A percentile compares a stretch with the other conserved stretches of the same genome.
These are phyloP conservation scores for Cupressus sempervirens DNA, from an alignment of 75 land plant species.

Conservation along the genomic window DNA sequence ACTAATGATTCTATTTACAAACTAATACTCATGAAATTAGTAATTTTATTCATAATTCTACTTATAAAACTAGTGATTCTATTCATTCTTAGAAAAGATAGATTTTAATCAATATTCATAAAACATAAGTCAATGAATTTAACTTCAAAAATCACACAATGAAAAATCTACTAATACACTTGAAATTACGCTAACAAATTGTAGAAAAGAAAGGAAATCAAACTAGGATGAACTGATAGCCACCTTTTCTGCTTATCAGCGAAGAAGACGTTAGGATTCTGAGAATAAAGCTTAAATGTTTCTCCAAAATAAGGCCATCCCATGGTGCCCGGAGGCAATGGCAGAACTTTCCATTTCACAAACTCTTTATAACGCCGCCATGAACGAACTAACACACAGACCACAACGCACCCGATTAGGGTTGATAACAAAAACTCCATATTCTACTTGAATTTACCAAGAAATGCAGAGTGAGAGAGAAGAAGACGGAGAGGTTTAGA, in stretches of 20 bases:
- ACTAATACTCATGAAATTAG: no score
- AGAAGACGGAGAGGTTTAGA: background rate
- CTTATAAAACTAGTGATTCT: no score
- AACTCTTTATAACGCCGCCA: background rate
- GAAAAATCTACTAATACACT: no score
- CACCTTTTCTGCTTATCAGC: slow-evolving; percentile 53
- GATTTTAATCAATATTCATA: no score
- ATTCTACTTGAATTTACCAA: no score
- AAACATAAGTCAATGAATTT: no score
- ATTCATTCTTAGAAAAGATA: no score
- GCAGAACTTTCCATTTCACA: background rate
- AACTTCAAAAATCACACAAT: no score
- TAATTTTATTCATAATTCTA: no score
- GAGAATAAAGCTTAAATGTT: slow-evolving; percentile 70
- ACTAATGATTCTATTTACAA: no score
- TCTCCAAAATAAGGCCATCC: slow-evolving; percentile 89
- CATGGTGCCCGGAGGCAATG: slow-evolving; percentile 75
- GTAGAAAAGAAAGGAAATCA: background rate
- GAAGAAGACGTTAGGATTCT: slow-evolving; percentile 71
- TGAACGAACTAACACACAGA: background rate
- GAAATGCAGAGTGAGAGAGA: background rate
- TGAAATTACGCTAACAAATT: no score
- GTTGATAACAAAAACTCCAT: background rate
- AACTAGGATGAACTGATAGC: background rate
- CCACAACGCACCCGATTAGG: background rate